These are phyloP conservation scores for Dissophora ornata DNA, from an alignment of 192 early-diverging fungal genomes.

Conservation along the genomic window DNA sequence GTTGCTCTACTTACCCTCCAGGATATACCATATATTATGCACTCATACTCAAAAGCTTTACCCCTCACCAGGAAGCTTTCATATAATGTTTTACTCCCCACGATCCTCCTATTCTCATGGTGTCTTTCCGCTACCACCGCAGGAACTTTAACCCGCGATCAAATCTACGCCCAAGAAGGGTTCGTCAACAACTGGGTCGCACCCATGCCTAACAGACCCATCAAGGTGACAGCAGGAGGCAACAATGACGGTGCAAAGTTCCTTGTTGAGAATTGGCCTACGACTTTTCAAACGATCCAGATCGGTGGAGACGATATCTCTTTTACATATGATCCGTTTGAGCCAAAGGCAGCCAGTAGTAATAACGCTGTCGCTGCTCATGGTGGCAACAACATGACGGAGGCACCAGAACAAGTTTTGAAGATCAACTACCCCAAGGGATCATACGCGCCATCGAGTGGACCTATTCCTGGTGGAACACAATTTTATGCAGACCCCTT, in stretches of 20 bases:
- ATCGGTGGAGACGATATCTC: conserved; percentile 44
- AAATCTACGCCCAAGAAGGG: conserved; percentile 28
- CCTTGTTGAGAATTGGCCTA: conserved; percentile 36
- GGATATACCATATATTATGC: too few species aligned
- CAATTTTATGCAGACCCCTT: conserved; percentile 59
- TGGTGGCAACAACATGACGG: too few species aligned
- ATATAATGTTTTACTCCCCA: not conserved
- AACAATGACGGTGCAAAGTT: too few species aligned
- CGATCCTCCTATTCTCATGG: not conserved
- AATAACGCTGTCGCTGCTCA: not conserved
- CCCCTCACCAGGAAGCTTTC: too few species aligned
- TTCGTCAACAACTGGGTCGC: conserved; percentile 52
- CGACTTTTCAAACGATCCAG: conserved; percentile 23
- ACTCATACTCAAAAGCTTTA: too few species aligned
- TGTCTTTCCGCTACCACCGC: not conserved
- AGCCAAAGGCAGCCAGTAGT: not conserved
- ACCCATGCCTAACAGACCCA: conserved; percentile 43
- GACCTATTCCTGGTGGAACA: conserved; percentile 45
- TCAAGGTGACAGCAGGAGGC: not conserved
- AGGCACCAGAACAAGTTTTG: conserved; percentile 25
- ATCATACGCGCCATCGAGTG: conserved; percentile 51
- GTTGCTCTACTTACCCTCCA: too few species aligned
- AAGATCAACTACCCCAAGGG: conserved; percentile 56
- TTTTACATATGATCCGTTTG: conserved; percentile 52
- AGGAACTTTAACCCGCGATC: conserved; percentile 26